phyloP scores from a whole-genome alignment of 2,329 filamentous ascomycete genomes.

The Cladosporium sp. region DNA sequence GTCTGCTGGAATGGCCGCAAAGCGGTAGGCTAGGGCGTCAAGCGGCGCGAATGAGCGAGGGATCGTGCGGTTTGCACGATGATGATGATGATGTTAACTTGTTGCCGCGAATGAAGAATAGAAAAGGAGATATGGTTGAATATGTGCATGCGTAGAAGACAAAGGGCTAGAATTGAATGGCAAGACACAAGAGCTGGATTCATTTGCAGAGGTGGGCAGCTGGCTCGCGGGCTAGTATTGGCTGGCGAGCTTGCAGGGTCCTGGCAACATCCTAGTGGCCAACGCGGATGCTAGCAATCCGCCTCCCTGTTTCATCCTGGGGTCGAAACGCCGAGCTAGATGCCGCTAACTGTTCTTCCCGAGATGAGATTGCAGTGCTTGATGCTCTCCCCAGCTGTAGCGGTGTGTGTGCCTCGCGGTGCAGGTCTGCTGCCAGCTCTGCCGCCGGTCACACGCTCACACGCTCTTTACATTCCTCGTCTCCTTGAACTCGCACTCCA shows the following conservation, averaged over 20 bases:
- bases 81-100: not conserved
- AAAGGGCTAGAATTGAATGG: not conserved
- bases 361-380: too few relatives aligned
- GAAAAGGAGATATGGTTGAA: not conserved
- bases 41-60: not conserved
- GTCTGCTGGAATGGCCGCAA: slow-evolving; percentile 9
- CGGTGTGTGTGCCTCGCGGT: too few relatives aligned
- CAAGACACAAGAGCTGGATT: slow-evolving; percentile 2
- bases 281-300: too few relatives aligned
- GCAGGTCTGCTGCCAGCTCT: too few relatives aligned
- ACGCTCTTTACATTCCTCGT: too few relatives aligned
- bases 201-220: not conserved
- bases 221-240: not conserved
- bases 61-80: not conserved
- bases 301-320: too few relatives aligned
- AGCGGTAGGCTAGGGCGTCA: slow-evolving; percentile 1
- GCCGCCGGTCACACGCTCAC: too few relatives aligned
- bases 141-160: not conserved
- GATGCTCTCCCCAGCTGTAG: too few relatives aligned
- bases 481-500: too few relatives aligned
- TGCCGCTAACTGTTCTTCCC: not conserved
- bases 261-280: too few relatives aligned
- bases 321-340: not conserved
- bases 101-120: not conserved
- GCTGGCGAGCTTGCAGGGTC: too few relatives aligned